Evolutionary conservation across 306 rosid genomes (phyloP).

Genomic region (Dryas drummondii): DNA sequence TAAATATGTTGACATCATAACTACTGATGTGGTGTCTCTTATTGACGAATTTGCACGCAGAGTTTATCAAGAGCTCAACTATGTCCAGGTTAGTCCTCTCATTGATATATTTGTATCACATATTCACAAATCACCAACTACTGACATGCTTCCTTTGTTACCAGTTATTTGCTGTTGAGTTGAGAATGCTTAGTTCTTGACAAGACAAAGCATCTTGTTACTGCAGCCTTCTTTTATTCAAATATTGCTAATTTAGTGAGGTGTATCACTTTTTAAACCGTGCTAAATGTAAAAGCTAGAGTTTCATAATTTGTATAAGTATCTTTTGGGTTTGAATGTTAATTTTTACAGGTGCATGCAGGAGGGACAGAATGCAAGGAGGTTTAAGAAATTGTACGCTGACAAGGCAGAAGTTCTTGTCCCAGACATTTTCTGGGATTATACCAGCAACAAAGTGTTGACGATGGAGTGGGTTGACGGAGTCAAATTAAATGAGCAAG

Average conservation of each 20-base stretch:
- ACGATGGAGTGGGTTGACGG: conserved; percentile 97
- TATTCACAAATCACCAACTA: not conserved
- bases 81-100: conserved; percentile 78
- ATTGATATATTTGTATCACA: conserved; percentile 2
- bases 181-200: not conserved
- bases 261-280: not conserved
- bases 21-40: conserved; percentile 83
- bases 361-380: conserved; percentile 95
- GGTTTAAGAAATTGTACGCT: conserved; percentile 87
- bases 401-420: conserved; percentile 84
- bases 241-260: not conserved
- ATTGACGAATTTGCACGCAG: conserved; percentile 87
- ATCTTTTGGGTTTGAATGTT: conserved; percentile 66
- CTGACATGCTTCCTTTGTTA: not conserved
- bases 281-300: not conserved
- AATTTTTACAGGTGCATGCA: conserved; percentile 89
- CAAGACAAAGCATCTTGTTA: not conserved
- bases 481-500: conserved; percentile 87
- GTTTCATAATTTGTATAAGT: conserved; percentile 13
- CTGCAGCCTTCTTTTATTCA: not conserved
- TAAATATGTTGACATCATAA: conserved; percentile 71
- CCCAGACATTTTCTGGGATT: conserved; percentile 93
- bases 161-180: not conserved
- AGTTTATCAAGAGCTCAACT: conserved; percentile 97
- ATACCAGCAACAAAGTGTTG: conserved; percentile 78